A percentile compares a stretch with the other conserved stretches of the same genome.
These are phyloP conservation scores for Sporobolomyces phaffii DNA, from an alignment of 768 basidiomycete genomes.

Conservation along the genomic window DNA sequence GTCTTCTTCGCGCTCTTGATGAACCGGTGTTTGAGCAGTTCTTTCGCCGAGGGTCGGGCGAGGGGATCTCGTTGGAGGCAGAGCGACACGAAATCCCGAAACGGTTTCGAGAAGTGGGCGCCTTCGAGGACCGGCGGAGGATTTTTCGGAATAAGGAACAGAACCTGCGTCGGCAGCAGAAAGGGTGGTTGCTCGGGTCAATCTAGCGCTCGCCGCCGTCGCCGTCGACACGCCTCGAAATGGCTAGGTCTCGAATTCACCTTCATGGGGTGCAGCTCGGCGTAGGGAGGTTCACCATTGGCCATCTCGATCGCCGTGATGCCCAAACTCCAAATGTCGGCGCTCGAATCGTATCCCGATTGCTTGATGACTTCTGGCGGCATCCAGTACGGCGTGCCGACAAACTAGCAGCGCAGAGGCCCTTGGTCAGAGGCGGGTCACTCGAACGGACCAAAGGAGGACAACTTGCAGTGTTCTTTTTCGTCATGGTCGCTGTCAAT, in stretches of 20 bases:
- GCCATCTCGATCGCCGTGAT: constrained; percentile 97
- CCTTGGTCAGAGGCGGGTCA: constrained; percentile 43
- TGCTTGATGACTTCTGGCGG: constrained; percentile 99
- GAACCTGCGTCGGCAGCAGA: constrained; percentile 56
- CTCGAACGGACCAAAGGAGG: background rate
- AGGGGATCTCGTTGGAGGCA: constrained; percentile 87
- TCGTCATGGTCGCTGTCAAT: constrained; percentile 81
- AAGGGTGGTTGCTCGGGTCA: no score
- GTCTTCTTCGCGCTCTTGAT: constrained; percentile 91
- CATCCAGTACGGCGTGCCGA: constrained; percentile 90
- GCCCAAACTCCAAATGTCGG: constrained; percentile 97
- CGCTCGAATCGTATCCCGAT: constrained; percentile 97
- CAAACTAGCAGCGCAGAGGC: constrained; percentile 14
- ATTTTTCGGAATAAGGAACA: constrained; percentile 98
- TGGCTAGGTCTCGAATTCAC: no score
- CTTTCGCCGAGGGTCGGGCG: constrained; percentile 87
- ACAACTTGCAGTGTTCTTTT: constrained; percentile 97
- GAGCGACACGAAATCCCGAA: constrained; percentile 85
- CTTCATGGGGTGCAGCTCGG: constrained; percentile 99
- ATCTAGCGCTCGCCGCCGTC: no score
- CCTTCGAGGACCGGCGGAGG: constrained; percentile 78
- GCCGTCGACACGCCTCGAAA: no score
- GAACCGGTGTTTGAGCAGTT: constrained; percentile 93
- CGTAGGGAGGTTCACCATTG: constrained; percentile 95
- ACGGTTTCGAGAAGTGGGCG: constrained; percentile 81